Base-by-base conservation (phyloP, 495 filamentous ascomycete species). In the Penicillium herquei region DNA sequence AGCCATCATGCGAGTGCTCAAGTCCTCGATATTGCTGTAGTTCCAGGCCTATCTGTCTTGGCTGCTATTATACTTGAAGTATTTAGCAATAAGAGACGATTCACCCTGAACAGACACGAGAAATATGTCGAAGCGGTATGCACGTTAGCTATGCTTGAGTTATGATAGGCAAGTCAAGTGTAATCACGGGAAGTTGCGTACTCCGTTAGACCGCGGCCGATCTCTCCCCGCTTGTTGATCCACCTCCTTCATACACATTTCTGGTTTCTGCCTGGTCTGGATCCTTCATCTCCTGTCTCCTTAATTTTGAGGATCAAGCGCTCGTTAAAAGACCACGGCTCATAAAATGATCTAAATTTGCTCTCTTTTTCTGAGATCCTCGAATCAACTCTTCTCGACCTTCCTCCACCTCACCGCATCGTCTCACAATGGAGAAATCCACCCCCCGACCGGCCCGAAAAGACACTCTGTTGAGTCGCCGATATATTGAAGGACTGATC, bases 401-500 rank as follows among this genome's bases (percentile, higher is more conserved):
- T 41, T 48, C 45, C 12, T 48, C 33, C 31, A 18, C 14, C 30
- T 62, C 43, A 43, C 52, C 46, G 46, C 49, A 55, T 32, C 43
- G 43, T 31, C 43, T 40, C 0, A 58, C 52, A 8, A 69, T 67
- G 64, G 61, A 61, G 45, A 59, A 59, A 32, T n/a, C 54, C 33
- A 46, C 52, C 1, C 39, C 46, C 55, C 57, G 63, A 49, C 54
- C 61, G 46, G 62, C 71, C 61, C 70, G 70, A 21, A 80, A 77
- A 66, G 74, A 82, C 63, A 70, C 71, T 7, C 55, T 87, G 11
- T 69, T 88, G 56, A 83, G 85, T 37, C 84, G 91, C 49, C 81
- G 87, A 40, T 84, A 95, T 64, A 83, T 98, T 55, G 94, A 98
- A 70, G 85, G 81, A 4, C 70, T 94, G 59, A 96, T 98, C 68